Evolutionary conservation across 306 rosid species (phyloP).

Genomic region (Vigna hirtella): DNA sequence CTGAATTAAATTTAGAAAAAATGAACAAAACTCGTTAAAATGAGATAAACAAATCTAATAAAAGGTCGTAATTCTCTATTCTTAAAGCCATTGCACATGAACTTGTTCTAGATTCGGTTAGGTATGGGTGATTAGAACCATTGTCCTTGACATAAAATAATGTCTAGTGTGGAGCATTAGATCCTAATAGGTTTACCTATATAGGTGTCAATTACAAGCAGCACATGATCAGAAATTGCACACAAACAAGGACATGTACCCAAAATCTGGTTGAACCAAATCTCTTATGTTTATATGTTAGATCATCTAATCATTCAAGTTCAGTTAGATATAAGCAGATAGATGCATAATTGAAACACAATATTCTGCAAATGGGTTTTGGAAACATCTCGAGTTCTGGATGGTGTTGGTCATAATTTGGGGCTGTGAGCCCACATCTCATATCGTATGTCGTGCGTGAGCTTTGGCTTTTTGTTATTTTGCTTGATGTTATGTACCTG

Average conservation of each 20-base stretch:
- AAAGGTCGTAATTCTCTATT: not conserved
- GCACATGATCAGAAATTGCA: not conserved
- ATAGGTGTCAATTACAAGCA: not conserved
- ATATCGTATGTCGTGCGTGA: slow-evolving; percentile 6
- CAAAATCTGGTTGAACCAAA: slow-evolving; percentile 3
- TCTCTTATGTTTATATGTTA: not conserved
- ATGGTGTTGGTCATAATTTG: slow-evolving; percentile 8
- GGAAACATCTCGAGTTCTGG: not conserved
- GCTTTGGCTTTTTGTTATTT: not conserved
- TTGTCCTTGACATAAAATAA: slow-evolving; percentile 39
- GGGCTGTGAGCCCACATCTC: slow-evolving; percentile 31
- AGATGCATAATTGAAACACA: slow-evolving; percentile 9
- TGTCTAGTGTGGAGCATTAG: not conserved
- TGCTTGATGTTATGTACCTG: slow-evolving; percentile 28
- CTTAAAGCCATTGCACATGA: not conserved
- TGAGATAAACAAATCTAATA: not conserved
- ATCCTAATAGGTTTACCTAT: not conserved
- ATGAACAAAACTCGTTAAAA: not conserved
- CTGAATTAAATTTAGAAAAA: not conserved
- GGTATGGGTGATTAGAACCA: not conserved
- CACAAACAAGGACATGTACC: not conserved
- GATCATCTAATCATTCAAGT: not conserved
- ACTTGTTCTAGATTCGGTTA: not conserved
- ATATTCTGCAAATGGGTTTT: not conserved
- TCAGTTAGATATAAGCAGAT: not conserved